phyloP scores from a whole-genome alignment of 108 stramenopile genomes.

The Cyclotella cryptica region DNA sequence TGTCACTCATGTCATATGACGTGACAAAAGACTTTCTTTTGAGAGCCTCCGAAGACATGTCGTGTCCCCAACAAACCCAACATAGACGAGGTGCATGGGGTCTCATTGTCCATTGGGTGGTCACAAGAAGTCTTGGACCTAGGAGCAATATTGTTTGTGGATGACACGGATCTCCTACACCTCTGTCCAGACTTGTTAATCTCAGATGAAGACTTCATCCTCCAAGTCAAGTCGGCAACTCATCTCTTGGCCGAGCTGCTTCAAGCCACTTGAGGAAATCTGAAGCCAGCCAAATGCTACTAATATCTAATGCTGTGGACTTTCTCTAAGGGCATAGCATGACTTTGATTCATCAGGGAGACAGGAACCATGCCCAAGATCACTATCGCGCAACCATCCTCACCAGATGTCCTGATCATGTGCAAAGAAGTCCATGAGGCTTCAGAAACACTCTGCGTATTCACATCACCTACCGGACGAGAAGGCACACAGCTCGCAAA shows the following conservation, averaged over 20 bases:
- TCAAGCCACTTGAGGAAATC: slow-evolving; percentile 10
- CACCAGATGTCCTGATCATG: no score
- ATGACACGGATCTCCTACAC: slow-evolving; percentile 12
- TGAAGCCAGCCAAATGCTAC: slow-evolving; percentile 18
- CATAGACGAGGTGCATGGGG: slow-evolving; percentile 24
- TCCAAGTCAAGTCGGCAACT: background rate
- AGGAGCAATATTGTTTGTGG: slow-evolving; percentile 4
- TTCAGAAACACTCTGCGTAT: no score
- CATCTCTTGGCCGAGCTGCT: slow-evolving; percentile 13
- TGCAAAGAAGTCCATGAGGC: no score
- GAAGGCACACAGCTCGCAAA: no score
- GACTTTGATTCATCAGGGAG: background rate
- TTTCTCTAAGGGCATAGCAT: background rate
- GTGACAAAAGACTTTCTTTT: no score
- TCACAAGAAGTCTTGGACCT: background rate
- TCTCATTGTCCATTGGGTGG: background rate
- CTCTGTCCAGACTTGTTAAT: rapidly evolving
- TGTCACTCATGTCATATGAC: no score
- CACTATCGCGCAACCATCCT: no score
- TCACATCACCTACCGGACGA: no score
- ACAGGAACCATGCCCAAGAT: no score
- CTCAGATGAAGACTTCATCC: background rate
- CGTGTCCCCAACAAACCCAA: no score
- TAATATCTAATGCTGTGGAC: background rate
- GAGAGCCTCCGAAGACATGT: no score